Evolutionary conservation across 257 asterid genomes (phyloP).

Genomic region (Gentiana macrophylla): DNA sequence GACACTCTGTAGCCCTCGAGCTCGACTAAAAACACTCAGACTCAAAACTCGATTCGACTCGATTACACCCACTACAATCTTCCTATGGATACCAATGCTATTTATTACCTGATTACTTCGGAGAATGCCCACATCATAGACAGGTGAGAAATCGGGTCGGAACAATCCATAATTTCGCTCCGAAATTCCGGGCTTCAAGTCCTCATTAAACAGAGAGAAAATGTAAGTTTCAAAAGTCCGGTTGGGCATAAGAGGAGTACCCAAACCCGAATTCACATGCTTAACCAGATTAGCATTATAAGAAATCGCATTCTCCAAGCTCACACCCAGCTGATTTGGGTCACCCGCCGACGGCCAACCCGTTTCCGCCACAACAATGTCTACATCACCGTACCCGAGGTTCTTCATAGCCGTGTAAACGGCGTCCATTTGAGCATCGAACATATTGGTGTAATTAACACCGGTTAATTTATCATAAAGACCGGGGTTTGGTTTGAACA

Average conservation of each 20-base stretch:
- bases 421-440: conserved; percentile 33
- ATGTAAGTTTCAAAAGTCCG: conserved; percentile 32
- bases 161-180: conserved; percentile 40
- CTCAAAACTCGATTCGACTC: too few species aligned
- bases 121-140: conserved; percentile 32
- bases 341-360: conserved; percentile 52
- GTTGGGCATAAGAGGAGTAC: conserved; percentile 45
- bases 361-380: conserved; percentile 40
- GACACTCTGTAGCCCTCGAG: too few species aligned
- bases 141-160: conserved; percentile 33
- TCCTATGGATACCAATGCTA: too few species aligned
- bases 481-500: conserved; percentile 36
- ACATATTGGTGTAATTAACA: conserved; percentile 34
- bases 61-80: too few species aligned
- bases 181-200: conserved; percentile 24
- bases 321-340: conserved; percentile 23
- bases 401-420: conserved; percentile 40
- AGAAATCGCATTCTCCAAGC: conserved; percentile 24
- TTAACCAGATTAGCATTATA: conserved; percentile 28
- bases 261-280: conserved; percentile 25
- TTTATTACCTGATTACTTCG: conserved; percentile 16
- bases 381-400: conserved; percentile 38
- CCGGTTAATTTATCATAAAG: conserved; percentile 20
- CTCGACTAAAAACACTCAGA: too few species aligned
- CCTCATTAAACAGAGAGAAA: conserved; percentile 36